A percentile compares a stretch with the other conserved stretches of the same genome.
phyloP scores from a whole-genome alignment of 441 rosid genomes.

The Croton setiger region DNA sequence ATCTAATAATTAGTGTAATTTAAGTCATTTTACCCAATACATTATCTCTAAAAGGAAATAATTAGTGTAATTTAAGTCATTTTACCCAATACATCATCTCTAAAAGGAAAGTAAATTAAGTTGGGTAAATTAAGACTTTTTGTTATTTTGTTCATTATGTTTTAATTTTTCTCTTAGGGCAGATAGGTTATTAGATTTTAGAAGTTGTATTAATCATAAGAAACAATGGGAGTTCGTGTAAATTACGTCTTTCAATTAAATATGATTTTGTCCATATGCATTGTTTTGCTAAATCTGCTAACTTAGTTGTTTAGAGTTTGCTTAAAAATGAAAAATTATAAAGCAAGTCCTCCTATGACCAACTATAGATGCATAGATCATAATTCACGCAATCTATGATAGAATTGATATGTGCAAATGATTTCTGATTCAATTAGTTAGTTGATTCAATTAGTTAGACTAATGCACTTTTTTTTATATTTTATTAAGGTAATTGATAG shows the following conservation, averaged over 20 bases:
- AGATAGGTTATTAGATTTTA: slow-evolving; percentile 4
- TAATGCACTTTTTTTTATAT: no score
- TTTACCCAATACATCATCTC: not conserved
- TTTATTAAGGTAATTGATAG: no score
- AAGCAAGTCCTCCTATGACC: not conserved
- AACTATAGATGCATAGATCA: not conserved
- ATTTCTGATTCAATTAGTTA: no score
- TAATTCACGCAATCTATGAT: no score
- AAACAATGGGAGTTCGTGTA: not conserved
- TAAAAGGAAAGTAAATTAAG: slow-evolving; percentile 1
- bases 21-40: not conserved
- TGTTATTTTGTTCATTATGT: not conserved
- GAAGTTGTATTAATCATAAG: not conserved
- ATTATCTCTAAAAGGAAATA: no score
- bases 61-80: not conserved
- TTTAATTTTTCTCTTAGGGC: not conserved
- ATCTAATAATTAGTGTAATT: not conserved
- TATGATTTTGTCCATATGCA: not conserved
- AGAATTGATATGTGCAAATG: no score
- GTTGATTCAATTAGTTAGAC: no score
- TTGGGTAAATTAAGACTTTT: not conserved
- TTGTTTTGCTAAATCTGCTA: not conserved
- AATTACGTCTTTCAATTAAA: not conserved
- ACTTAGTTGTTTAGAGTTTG: not conserved
- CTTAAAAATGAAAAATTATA: not conserved